Conservation (phyloP, 1,139 yeast genomes). For the Nakaseomyces uthaithaninus region DNA sequence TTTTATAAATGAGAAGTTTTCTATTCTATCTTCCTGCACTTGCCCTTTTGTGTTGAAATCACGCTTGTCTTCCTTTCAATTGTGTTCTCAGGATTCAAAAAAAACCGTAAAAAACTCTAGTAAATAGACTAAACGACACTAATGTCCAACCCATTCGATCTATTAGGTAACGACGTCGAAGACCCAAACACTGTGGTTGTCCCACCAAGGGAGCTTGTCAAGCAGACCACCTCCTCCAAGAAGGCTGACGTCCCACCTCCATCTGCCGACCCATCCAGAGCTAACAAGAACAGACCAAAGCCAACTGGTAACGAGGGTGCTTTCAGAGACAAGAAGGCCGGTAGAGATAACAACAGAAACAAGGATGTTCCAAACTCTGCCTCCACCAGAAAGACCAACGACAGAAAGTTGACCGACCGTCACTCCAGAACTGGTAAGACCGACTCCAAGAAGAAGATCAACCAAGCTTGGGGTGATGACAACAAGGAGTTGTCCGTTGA, state of each 20-base stretch:
- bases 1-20: no score
- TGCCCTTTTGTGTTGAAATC: no score
- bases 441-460: conserved; percentile 77
- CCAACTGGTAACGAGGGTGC: conserved; percentile 88
- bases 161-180: conserved; percentile 73
- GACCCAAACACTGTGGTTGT: conserved; percentile 45
- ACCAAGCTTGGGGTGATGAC: conserved; percentile 81
- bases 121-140: background rate
- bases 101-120: no score
- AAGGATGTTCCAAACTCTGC: conserved; percentile 54
- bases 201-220: conserved; percentile 69
- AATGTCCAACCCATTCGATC: conserved; percentile 43
- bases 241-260: conserved; percentile 82
- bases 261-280: conserved; percentile 72
- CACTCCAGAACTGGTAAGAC: conserved; percentile 76
- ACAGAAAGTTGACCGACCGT: conserved; percentile 58
- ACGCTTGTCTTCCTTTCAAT: no score
- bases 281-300: conserved; percentile 62
- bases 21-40: no score
- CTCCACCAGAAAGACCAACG: conserved; percentile 47
- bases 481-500: conserved; percentile 40
- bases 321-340: conserved; percentile 59
- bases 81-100: no score
- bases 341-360: conserved; percentile 55
- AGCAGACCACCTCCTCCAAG: conserved; percentile 77